phyloP scores from a whole-genome alignment of 495 filamentous ascomycete species.

The Penicillium taxi region DNA sequence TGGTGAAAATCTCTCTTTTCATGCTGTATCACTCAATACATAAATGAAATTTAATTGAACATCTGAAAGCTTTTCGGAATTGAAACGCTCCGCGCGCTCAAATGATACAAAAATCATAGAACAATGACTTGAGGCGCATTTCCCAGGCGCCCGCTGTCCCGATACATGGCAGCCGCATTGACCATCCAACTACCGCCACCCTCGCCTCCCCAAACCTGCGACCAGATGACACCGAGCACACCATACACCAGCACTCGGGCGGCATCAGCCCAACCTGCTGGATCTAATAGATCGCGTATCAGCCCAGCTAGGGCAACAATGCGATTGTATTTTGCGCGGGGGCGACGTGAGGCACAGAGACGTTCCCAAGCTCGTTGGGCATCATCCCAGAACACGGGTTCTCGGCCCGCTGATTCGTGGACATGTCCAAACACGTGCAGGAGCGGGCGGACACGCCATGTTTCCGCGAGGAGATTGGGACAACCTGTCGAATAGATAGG shows the following conservation, averaged over 20 bases:
- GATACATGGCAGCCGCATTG: slow-evolving; percentile 69
- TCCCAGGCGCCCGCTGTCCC: slow-evolving; percentile 53
- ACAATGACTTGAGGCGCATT: slow-evolving; percentile 57
- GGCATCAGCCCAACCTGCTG: slow-evolving; percentile 54
- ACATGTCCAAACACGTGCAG: slow-evolving; percentile 90
- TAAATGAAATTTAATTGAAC: no score
- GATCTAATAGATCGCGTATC: slow-evolving; percentile 45
- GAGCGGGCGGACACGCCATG: slow-evolving; percentile 69
- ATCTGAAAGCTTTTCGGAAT: no score
- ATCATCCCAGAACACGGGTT: slow-evolving; percentile 71
- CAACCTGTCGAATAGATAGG: slow-evolving; percentile 58
- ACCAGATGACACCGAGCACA: slow-evolving; percentile 58
- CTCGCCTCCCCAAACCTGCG: slow-evolving; percentile 59
- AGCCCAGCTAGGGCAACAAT: slow-evolving; percentile 31
- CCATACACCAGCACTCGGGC: slow-evolving; percentile 55
- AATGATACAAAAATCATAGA: slow-evolving; percentile 13
- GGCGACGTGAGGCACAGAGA: slow-evolving; percentile 36
- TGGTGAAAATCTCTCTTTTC: no score
- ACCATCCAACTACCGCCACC: slow-evolving; percentile 55
- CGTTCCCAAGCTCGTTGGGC: slow-evolving; percentile 65
- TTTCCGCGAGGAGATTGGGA: slow-evolving; percentile 60
- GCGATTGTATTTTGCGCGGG: slow-evolving; percentile 19
- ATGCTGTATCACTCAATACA: no score
- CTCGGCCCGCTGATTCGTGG: slow-evolving; percentile 56
- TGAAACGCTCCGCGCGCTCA: no score